Evolutionary conservation across 2,329 filamentous ascomycete species (phyloP).

Genomic region (Fonsecaea nubica): DNA sequence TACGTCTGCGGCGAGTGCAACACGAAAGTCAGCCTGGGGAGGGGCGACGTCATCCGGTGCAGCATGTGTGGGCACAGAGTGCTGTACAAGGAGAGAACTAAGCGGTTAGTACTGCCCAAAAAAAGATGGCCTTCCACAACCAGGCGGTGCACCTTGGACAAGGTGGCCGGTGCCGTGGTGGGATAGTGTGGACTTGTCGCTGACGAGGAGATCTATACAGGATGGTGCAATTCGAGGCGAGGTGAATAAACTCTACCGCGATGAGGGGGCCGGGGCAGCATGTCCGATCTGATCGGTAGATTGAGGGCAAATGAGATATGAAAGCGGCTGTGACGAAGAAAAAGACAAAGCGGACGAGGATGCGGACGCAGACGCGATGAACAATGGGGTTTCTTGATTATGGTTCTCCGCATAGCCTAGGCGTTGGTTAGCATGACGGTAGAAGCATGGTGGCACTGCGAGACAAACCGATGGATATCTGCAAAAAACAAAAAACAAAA

Average conservation of each 20-base stretch:
- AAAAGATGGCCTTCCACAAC: neutral
- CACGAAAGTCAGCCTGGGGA: slow-evolving; percentile 74
- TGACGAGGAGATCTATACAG: slow-evolving; percentile 54
- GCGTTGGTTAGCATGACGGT: too few species aligned
- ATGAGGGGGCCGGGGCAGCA: too few species aligned
- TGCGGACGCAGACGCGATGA: neutral
- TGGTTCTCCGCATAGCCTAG: neutral
- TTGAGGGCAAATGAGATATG: neutral
- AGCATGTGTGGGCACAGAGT: slow-evolving; percentile 94
- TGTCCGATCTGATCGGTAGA: too few species aligned
- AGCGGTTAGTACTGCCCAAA: slow-evolving; percentile 67
- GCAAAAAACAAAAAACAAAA: too few species aligned
- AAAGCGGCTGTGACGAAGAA: neutral
- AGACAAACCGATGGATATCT: neutral
- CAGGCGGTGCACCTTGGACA: too few species aligned
- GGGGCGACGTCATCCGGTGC: slow-evolving; percentile 82
- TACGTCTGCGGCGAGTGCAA: slow-evolving; percentile 88
- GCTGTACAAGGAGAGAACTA: slow-evolving; percentile 96
- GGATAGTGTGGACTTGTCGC: slow-evolving; percentile 1
- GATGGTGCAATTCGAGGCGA: slow-evolving; percentile 98
- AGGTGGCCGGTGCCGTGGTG: neutral
- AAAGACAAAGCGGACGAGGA: neutral
- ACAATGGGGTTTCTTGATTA: neutral
- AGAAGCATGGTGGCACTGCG: too few species aligned
- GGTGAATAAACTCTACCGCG: slow-evolving; percentile 58